Percentiles rank a stretch among this genome's conserved stretches.
Conservation (phyloP, 768 basidiomycete genomes). For the Podaxis sp. region DNA sequence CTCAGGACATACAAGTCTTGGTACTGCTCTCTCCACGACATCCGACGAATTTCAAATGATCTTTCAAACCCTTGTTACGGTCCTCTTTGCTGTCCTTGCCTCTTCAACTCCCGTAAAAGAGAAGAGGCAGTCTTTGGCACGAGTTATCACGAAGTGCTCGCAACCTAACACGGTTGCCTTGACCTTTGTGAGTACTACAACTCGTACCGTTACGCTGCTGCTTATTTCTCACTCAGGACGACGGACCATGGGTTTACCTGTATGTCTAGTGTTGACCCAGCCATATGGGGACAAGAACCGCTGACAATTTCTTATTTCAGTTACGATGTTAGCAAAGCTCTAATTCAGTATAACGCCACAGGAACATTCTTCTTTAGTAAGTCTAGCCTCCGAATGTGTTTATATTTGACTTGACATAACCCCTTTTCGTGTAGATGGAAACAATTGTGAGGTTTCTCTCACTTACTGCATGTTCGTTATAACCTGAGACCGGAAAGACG, state of each 20-base stretch:
- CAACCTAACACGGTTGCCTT: conserved; percentile 41
- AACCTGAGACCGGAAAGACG: conserved; percentile 23
- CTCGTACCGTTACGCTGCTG: neutral
- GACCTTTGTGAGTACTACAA: conserved; percentile 37
- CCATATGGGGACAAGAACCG: neutral
- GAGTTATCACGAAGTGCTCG: conserved; percentile 36
- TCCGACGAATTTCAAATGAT: conserved; percentile 17
- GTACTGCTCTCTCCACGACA: neutral
- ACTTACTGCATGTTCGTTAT: neutral
- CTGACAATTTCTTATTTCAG: conserved; percentile 19
- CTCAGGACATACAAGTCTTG: neutral
- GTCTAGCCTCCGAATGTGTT: conserved; percentile 13
- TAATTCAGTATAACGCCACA: conserved; percentile 32
- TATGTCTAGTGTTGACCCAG: conserved; percentile 18
- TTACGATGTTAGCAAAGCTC: conserved; percentile 35
- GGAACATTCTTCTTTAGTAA: conserved; percentile 49
- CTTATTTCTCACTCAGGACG: conserved; percentile 31
- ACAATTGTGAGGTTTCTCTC: conserved; percentile 32
- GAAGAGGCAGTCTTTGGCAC: conserved; percentile 23
- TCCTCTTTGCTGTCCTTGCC: conserved; percentile 19
- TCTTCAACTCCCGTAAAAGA: conserved; percentile 15
- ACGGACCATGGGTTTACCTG: conserved; percentile 42
- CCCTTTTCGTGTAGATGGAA: conserved; percentile 29
- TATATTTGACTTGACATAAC: neutral
- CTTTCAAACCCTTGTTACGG: conserved; percentile 14